Evolutionary conservation across 2,329 filamentous ascomycete species (phyloP).

Genomic region (Ceratocystis diversiconidia): DNA sequence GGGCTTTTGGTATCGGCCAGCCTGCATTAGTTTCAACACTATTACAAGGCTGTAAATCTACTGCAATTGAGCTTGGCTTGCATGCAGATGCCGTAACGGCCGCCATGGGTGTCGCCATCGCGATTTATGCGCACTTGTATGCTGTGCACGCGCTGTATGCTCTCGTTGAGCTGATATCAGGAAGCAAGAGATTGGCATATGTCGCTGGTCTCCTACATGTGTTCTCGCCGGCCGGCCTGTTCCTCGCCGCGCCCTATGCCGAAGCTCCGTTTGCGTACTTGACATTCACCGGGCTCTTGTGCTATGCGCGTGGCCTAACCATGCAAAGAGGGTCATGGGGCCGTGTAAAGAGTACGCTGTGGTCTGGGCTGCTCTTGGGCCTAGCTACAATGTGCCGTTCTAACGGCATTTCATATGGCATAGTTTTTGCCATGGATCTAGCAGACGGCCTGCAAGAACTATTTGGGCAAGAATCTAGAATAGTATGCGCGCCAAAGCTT

Average conservation of each 20-base stretch:
- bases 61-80: slow-evolving; percentile 14
- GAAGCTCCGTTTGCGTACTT: slow-evolving; percentile 69
- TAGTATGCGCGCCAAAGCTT: background rate
- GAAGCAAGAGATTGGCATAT: slow-evolving; percentile 36
- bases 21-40: slow-evolving; percentile 24
- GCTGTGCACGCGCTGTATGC: slow-evolving; percentile 64
- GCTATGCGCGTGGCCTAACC: slow-evolving; percentile 44
- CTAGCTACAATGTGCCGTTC: slow-evolving; percentile 60
- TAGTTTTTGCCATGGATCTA: slow-evolving; percentile 50
- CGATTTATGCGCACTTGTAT: slow-evolving; percentile 61
- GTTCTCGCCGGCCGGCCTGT: slow-evolving; percentile 74
- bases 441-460: slow-evolving; percentile 25
- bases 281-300: slow-evolving; percentile 57
- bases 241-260: slow-evolving; percentile 73
- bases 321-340: slow-evolving; percentile 25
- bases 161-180: slow-evolving; percentile 49
- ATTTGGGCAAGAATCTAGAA: background rate
- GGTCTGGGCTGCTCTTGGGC: slow-evolving; percentile 56
- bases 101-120: slow-evolving; percentile 49
- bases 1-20: slow-evolving; percentile 54
- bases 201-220: slow-evolving; percentile 58
- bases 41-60: slow-evolving; percentile 11
- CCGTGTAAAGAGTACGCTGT: slow-evolving; percentile 33
- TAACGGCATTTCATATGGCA: slow-evolving; percentile 74
- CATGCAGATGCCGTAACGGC: slow-evolving; percentile 20